Evolutionary conservation across 2,329 filamentous ascomycete genomes (phyloP), one percentile per base, ranked within the genome.

Genomic region (Hansfordia pulvinata): DNA sequence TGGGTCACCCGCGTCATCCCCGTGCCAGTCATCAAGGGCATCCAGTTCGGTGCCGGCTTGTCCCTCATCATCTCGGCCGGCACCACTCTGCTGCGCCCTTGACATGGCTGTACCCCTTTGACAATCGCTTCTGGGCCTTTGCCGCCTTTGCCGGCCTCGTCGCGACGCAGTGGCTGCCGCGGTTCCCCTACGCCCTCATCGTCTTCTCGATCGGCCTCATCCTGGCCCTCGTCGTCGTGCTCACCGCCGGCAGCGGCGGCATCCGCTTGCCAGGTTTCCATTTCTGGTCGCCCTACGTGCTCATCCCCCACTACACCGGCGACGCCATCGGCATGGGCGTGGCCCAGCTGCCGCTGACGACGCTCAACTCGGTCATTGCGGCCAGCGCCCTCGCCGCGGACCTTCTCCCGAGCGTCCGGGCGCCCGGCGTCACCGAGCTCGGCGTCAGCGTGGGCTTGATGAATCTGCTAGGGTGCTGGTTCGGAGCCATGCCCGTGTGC

Each of bases 401-500:
- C 42, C 63, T 96, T 8, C 60, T 93, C 3, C 83, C 85, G 0
- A 55, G 69, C 2, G 52, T 78, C 3, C 65, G 69, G 0, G 38
- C 75, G 0, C 83, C 84, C 0, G 72, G 71, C 0, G 76, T 84
- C 5, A 88, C 83, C 0, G 63, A 74, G 1, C 62, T 96, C 17
- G 88, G 86, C 2, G 49, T 86, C 32, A 93, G 83, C 29, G 82
- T 96, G 4, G 76, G 77, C 1, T 42, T 62, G 2, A 92, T 93
- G 71, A 96, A 96, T 46, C 57, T 94, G 4, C 49, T 79, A 2
- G 79, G 80, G 10, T 86, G 82, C 42, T 93, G 83, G 81, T 92
- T 93, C 42, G 86, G 86, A 25, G 80, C 79, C 5, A 96, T 94
- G 90, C 90, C 88, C 3, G 75, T 90, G 4, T 96, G 90, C 45